These are phyloP conservation scores for Penicillium polonicum DNA, from an alignment of 2,329 filamentous ascomycete species.

Conservation along the genomic window DNA sequence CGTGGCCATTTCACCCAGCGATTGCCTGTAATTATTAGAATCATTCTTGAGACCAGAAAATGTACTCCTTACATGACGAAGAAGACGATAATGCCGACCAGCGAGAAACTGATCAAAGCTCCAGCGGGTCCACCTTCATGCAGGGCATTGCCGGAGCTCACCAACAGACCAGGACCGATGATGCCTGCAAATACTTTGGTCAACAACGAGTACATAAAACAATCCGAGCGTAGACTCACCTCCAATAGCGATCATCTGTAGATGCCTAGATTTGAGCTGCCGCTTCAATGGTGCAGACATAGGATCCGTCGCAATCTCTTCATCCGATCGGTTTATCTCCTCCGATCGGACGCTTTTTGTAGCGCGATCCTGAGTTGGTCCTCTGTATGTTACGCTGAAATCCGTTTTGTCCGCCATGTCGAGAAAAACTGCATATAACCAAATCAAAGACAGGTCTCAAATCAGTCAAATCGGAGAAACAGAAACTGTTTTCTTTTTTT, in stretches of 20 bases:
- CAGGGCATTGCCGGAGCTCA: constrained; percentile 69
- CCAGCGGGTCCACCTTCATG: constrained; percentile 68
- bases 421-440: not conserved
- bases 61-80: constrained; percentile 35
- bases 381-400: constrained; percentile 6
- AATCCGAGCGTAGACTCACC: constrained; percentile 55
- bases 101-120: constrained; percentile 68
- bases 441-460: not conserved
- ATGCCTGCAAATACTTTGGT: constrained; percentile 41
- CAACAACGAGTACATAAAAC: not conserved
- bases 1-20: constrained; percentile 71
- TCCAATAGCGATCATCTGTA: constrained; percentile 63
- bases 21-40: constrained; percentile 60
- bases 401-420: constrained; percentile 9
- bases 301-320: constrained; percentile 14
- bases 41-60: not conserved
- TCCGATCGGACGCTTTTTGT: constrained; percentile 1
- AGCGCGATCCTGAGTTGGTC: constrained; percentile 3
- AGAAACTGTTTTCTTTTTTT: not conserved
- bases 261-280: constrained; percentile 55
- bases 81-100: constrained; percentile 68
- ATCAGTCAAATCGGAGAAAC: not conserved
- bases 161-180: constrained; percentile 68
- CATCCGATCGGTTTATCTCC: constrained; percentile 3
- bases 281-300: constrained; percentile 38